A percentile compares a stretch with the other conserved stretches of the same genome.
Conservation (phyloP, 2,329 filamentous ascomycete genomes). For the Plectosphaerella plurivora region DNA sequence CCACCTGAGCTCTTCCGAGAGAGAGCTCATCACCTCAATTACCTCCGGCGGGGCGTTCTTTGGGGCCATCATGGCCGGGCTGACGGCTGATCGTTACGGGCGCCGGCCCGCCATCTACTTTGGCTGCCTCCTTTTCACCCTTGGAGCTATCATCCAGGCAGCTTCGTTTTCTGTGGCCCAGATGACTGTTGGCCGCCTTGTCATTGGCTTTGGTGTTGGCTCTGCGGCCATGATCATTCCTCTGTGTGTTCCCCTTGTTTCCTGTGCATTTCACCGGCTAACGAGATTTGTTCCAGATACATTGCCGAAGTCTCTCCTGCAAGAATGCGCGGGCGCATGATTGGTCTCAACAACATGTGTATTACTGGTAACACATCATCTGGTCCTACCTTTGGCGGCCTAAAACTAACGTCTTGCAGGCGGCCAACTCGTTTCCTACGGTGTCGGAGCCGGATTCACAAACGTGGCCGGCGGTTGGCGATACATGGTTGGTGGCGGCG, state of each 20-base stretch:
- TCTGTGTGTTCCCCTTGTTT: slow-evolving; percentile 10
- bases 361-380: slow-evolving; percentile 21
- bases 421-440: slow-evolving; percentile 35
- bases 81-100: slow-evolving; percentile 20
- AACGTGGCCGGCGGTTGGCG: slow-evolving; percentile 40
- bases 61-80: slow-evolving; percentile 13
- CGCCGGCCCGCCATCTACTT: slow-evolving; percentile 34
- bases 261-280: not conserved
- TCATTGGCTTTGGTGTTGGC: slow-evolving; percentile 45
- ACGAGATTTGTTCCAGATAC: slow-evolving; percentile 21
- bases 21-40: slow-evolving; percentile 47
- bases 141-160: slow-evolving; percentile 13
- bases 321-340: slow-evolving; percentile 42
- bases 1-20: slow-evolving; percentile 34
- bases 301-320: slow-evolving; percentile 46
- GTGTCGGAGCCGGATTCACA: slow-evolving; percentile 32
- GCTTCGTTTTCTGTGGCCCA: slow-evolving; percentile 11
- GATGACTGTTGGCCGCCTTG: slow-evolving; percentile 21
- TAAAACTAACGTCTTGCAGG: slow-evolving; percentile 10
- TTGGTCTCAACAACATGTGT: slow-evolving; percentile 42
- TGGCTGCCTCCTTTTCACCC: slow-evolving; percentile 24
- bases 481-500: slow-evolving; percentile 44
- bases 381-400: too few relatives aligned
- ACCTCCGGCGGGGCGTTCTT: slow-evolving; percentile 33
- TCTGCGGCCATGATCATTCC: slow-evolving; percentile 40